Evolutionary conservation across 1,139 yeast species (phyloP).

Genomic region (Meyerozyma sp.): DNA sequence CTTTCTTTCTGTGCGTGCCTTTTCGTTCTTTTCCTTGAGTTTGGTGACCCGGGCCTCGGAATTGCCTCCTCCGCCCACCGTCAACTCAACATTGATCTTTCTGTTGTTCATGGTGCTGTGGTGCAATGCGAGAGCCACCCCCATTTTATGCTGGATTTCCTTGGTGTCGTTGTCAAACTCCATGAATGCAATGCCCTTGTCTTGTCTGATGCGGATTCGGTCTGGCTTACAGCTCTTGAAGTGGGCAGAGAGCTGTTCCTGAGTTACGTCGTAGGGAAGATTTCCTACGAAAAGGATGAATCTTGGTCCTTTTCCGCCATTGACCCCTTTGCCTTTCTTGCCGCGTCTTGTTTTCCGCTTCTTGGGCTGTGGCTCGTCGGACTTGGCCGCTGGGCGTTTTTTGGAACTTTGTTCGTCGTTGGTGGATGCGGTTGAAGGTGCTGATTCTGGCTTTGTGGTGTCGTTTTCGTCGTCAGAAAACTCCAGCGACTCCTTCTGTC

Average conservation of each 20-base stretch:
- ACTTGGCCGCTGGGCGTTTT: slow-evolving; percentile 4
- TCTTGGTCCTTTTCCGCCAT: slow-evolving; percentile 55
- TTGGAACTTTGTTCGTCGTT: background rate
- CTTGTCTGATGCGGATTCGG: slow-evolving; percentile 68
- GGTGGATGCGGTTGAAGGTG: background rate
- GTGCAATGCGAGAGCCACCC: slow-evolving; percentile 76
- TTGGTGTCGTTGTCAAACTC: slow-evolving; percentile 65
- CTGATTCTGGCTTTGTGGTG: background rate
- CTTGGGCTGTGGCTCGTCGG: slow-evolving; percentile 40
- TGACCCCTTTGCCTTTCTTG: slow-evolving; percentile 56
- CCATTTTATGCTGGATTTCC: slow-evolving; percentile 75
- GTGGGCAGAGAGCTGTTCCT: slow-evolving; percentile 62
- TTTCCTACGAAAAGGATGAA: slow-evolving; percentile 91
- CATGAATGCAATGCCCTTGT: slow-evolving; percentile 88
- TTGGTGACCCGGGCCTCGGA: slow-evolving; percentile 64
- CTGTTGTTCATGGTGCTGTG: slow-evolving; percentile 64
- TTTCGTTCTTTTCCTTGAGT: slow-evolving; percentile 73
- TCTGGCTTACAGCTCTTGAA: slow-evolving; percentile 73
- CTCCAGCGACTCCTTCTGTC: background rate
- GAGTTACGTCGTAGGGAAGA: slow-evolving; percentile 67
- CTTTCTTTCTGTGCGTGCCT: slow-evolving; percentile 60
- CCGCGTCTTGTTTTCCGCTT: slow-evolving; percentile 78
- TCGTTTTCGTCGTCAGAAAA: background rate
- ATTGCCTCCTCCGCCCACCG: slow-evolving; percentile 98
- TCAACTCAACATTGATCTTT: slow-evolving; percentile 87